Percentiles rank a stretch among this genome's conserved stretches.
Evolutionary conservation across 2,329 filamentous ascomycete genomes (phyloP).

Genomic region (Penicillium sp.): DNA sequence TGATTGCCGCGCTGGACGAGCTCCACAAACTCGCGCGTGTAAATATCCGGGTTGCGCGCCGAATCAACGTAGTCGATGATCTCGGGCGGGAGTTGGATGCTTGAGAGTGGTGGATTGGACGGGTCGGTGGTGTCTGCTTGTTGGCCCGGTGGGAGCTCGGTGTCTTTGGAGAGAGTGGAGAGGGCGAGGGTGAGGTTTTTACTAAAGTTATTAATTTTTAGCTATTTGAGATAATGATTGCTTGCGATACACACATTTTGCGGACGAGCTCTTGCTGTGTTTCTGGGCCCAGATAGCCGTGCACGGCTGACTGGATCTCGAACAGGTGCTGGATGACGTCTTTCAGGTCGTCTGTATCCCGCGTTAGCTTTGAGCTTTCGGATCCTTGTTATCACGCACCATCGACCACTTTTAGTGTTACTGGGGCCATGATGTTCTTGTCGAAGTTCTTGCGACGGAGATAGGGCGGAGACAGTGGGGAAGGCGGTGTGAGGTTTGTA

Average conservation of each 20-base stretch:
- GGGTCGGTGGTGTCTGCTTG: conserved; percentile 28
- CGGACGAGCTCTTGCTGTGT: conserved; percentile 54
- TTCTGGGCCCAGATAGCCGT: conserved; percentile 55
- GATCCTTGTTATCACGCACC: conserved; percentile 7
- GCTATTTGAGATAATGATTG: not conserved
- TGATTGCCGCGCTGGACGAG: conserved; percentile 59
- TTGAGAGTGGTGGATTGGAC: conserved; percentile 44
- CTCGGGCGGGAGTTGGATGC: conserved; percentile 55
- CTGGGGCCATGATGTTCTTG: conserved; percentile 17
- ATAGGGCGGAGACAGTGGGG: conserved; percentile 4
- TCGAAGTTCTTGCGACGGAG: conserved; percentile 1
- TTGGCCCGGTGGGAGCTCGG: conserved; percentile 23
- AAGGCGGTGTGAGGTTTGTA: conserved; percentile 21
- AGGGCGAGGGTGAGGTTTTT: conserved; percentile 52
- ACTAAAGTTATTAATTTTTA: conserved; percentile 21
- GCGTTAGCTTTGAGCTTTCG: not conserved
- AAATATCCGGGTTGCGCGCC: conserved; percentile 61
- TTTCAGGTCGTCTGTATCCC: conserved; percentile 51
- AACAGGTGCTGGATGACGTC: conserved; percentile 59
- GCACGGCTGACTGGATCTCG: conserved; percentile 54
- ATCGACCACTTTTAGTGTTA: conserved; percentile 22
- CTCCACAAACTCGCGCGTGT: conserved; percentile 62
- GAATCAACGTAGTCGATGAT: conserved; percentile 60
- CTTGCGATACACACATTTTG: conserved; percentile 47
- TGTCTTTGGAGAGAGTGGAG: conserved; percentile 45